A percentile compares a stretch with the other conserved stretches of the same genome.
Evolutionary conservation across 768 basidiomycete species (phyloP).

Genomic region (Tephrocybe sp.): DNA sequence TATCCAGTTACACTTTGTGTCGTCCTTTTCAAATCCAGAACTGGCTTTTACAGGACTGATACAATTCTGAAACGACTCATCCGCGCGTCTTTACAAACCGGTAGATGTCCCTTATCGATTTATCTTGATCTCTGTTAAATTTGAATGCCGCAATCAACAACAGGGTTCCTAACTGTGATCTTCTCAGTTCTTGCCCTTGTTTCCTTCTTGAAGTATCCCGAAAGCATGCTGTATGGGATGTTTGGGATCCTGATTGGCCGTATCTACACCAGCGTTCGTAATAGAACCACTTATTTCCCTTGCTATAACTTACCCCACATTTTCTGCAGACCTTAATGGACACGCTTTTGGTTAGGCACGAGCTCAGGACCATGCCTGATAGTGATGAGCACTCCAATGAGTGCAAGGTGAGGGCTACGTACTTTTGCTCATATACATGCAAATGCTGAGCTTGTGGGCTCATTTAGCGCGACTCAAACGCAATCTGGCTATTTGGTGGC

Average conservation of each 20-base stretch:
- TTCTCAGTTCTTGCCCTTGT: constrained; percentile 30
- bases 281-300: not conserved
- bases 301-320: not conserved
- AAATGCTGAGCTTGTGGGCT: too few species aligned
- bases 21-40: constrained; percentile 26
- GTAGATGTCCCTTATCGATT: constrained; percentile 8
- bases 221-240: constrained; percentile 29
- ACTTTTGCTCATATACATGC: not conserved
- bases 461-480: not conserved
- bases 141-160: not conserved
- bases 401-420: not conserved
- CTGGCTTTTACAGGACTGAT: constrained; percentile 32
- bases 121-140: not conserved
- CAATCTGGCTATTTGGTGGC: constrained; percentile 1
- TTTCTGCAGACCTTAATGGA: constrained; percentile 20
- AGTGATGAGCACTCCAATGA: not conserved
- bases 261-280: constrained; percentile 33
- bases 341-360: constrained; percentile 14
- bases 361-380: constrained; percentile 2
- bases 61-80: constrained; percentile 32
- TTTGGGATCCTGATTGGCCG: constrained; percentile 35
- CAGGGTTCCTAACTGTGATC: constrained; percentile 27
- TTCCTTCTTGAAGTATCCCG: constrained; percentile 23
- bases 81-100: constrained; percentile 33
- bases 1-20: constrained; percentile 13